Evolutionary conservation across 768 basidiomycete species (phyloP), one percentile per base, ranked within the genome.

Genomic region (Hypsizygus marmoreus): DNA sequence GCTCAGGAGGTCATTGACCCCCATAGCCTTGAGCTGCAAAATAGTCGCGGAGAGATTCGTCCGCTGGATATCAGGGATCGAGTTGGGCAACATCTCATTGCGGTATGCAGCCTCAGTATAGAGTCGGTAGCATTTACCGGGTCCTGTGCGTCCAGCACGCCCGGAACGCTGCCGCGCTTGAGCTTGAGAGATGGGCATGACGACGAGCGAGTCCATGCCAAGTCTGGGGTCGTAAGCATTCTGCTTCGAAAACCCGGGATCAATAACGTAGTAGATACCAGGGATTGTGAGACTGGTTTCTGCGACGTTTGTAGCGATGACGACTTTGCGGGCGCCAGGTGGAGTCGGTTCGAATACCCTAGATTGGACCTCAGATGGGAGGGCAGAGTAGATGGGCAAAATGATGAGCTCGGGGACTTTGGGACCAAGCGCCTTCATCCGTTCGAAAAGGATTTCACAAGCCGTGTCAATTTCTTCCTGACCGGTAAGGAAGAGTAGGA

Each of bases 271-370:
- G 75, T 97, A 98, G 63, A 99, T 97, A 23, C 95, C 97, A 25
- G 94, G 93, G 59, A 98, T 99, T 6, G 97, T 98, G 63, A 99
- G 75, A 70, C 91, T 94, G 9, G 97, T 98, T 74, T 99, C 97
- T 2, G 97, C 97, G 43, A 97, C 95, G 66, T 98, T 99, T 19
- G 97, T 99, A n/a, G 97, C 95, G 56, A 99, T 91, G 60, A 98
- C 94, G 51, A 95, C 93, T 72, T 99, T 99, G 49, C 97, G 89
- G n/a, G 95, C 86, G 37, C 97, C 97, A 13, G 94, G 94, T 5
- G 97, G 97, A 0, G 97, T 92, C 4, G 95, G 94, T 49, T 98
- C 97, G 68, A 99, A 99, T 30, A 99, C 95, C 23, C 91, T 80
- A 6, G 94, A 97, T 67, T 99, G 97, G 43, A 97, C 94, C 67